Evolutionary conservation across 306 rosid genomes (phyloP).

Genomic region (Gynostemma pentaphyllum): DNA sequence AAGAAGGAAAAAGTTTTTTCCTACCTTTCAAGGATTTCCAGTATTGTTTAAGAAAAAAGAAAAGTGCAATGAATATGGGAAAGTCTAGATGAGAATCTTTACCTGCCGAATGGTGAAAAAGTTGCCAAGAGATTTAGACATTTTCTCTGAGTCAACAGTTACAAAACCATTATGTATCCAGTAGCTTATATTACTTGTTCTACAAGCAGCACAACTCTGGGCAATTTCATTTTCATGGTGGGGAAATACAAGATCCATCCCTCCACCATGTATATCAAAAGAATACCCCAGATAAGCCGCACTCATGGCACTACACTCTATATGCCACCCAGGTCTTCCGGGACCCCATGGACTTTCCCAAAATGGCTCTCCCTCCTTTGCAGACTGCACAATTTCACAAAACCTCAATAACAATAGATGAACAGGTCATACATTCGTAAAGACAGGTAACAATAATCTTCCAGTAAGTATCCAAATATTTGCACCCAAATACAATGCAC

Average conservation of each 20-base stretch:
- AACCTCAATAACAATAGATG: constrained; percentile 10
- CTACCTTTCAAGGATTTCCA: neutral
- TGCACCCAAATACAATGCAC: neutral
- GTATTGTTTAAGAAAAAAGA: neutral
- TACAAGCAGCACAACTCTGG: constrained; percentile 95
- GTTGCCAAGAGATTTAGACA: constrained; percentile 95
- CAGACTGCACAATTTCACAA: constrained; percentile 44
- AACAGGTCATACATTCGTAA: neutral
- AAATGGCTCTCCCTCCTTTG: constrained; percentile 89
- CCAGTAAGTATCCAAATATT: neutral
- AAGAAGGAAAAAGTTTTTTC: too few relatives aligned
- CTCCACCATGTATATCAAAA: constrained; percentile 97
- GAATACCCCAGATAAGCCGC: constrained; percentile 72
- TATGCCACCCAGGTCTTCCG: constrained; percentile 99
- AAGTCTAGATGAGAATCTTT: neutral
- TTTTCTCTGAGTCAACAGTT: constrained; percentile 79
- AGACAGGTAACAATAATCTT: neutral
- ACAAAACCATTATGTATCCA: constrained; percentile 97
- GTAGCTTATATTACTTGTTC: constrained; percentile 61
- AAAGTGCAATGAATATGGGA: neutral
- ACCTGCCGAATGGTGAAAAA: constrained; percentile 98
- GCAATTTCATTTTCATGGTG: constrained; percentile 99
- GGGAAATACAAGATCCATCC: constrained; percentile 93
- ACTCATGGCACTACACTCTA: constrained; percentile 99
- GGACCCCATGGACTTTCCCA: constrained; percentile 99